Evolutionary conservation across 768 basidiomycete genomes (phyloP).

Genomic region (Termitomyces bulborhizus): DNA sequence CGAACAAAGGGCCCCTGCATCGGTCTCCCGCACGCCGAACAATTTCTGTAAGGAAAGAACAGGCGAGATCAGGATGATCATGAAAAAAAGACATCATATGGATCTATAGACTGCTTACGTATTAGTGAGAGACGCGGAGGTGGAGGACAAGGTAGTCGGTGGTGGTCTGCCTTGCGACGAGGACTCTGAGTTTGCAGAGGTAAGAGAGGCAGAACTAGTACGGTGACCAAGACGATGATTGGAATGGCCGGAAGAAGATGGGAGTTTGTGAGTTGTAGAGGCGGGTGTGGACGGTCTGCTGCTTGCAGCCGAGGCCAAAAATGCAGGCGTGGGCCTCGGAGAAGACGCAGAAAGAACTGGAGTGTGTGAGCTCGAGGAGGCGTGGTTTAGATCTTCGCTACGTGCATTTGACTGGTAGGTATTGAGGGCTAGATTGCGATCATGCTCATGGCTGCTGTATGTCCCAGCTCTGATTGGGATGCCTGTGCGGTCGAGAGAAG

Average conservation of each 20-base stretch:
- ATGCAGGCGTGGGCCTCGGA: slow-evolving; percentile 38
- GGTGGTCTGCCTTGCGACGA: slow-evolving; percentile 42
- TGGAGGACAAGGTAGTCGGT: slow-evolving; percentile 48
- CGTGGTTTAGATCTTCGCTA: slow-evolving; percentile 71
- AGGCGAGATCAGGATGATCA: slow-evolving; percentile 20
- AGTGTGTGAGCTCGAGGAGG: slow-evolving; percentile 21
- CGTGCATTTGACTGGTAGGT: slow-evolving; percentile 42
- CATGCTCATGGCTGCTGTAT: slow-evolving; percentile 46
- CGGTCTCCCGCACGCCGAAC: slow-evolving; percentile 69
- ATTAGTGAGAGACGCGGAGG: slow-evolving; percentile 49
- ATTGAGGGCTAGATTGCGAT: slow-evolving; percentile 39
- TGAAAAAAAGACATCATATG: slow-evolving; percentile 8
- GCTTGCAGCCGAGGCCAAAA: slow-evolving; percentile 33
- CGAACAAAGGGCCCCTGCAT: slow-evolving; percentile 97
- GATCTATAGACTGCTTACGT: slow-evolving; percentile 39
- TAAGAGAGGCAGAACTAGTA: slow-evolving; percentile 41
- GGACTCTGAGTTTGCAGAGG: slow-evolving; percentile 50
- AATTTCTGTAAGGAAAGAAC: slow-evolving; percentile 41
- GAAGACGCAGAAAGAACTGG: slow-evolving; percentile 26
- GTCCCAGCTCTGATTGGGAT: slow-evolving; percentile 65
- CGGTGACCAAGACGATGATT: slow-evolving; percentile 37
- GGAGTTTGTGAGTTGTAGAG: slow-evolving; percentile 38
- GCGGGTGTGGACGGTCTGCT: slow-evolving; percentile 59
- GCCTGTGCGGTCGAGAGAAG: slow-evolving; percentile 34
- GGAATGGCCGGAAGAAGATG: slow-evolving; percentile 50